Base-by-base conservation (phyloP, 2,329 filamentous ascomycete species). In the Aspergillus jensenii region DNA sequence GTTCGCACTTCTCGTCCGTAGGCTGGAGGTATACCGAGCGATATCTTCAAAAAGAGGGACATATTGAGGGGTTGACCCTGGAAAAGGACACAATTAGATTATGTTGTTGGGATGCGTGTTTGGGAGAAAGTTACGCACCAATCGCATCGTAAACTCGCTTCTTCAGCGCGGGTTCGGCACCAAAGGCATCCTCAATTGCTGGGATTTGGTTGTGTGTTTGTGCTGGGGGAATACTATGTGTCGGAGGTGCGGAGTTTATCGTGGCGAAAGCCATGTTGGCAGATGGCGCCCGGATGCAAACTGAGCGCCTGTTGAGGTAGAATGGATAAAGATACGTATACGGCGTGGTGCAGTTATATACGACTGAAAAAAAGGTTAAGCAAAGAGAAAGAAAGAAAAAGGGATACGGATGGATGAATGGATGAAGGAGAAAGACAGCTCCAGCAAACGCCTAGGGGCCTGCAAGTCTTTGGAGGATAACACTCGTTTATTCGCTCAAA, bases 1-100 rank as follows among this genome's bases (percentile, higher is more conserved):
- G 51, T 62, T 68, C 43, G 61, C 54, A 59, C 68, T 66, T 65
- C 66, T 71, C 66, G 67, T 70, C 68, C 68, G 72, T 68, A 74
- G 68, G 60, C 64, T 70, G 59, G 70, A 71, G 52, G 76, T 76
- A 63, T 81, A 78, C 65, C 70, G 71, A 23, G 79, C 79, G 59
- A 82, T 80, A 62, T 82, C 80, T 64, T 79, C 74, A 60, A 82
- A 81, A 4, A 82, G 70, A 53, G 69, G 64, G 56, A 60, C 63
- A 57, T 77, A 67, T 59, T 76, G 73, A 19, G 76, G 76, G 54
- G 71, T 71, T 50, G 62, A 59, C 27, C 65, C 75, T 78, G 63
- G 53, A 61, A 60, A 55, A 15, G 52, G 51, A 61, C 25, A 57
- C 21, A 57, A n/a, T 43, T 40, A 37, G 59, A 57, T 37, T 61